Evolutionary conservation across 176 grass and related monocot species (phyloP).

Genomic region (Ensete glaucum): DNA sequence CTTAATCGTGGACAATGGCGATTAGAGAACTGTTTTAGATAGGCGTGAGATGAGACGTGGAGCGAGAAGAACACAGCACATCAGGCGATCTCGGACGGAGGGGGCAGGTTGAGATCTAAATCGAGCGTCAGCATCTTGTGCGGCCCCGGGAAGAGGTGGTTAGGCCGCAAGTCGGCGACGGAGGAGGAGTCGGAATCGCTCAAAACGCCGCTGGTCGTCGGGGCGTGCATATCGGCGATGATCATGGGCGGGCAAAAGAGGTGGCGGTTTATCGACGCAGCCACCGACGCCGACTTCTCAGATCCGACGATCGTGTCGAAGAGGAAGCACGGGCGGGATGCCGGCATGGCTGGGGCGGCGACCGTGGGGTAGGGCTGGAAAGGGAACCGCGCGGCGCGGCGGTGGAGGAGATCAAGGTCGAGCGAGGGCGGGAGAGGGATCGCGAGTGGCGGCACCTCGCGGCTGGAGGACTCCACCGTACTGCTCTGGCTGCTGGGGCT

Average conservation of each 20-base stretch:
- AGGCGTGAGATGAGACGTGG: neutral
- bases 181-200: conserved; percentile 87
- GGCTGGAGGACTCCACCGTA: conserved; percentile 60
- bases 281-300: conserved; percentile 16
- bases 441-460: conserved; percentile 42
- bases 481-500: conserved; percentile 76
- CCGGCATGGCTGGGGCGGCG: neutral
- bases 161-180: conserved; percentile 32
- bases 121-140: conserved; percentile 30
- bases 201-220: conserved; percentile 23
- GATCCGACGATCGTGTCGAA: conserved; percentile 26
- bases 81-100: conserved; percentile 33
- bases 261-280: neutral
- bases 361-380: conserved; percentile 34
- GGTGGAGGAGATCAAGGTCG: conserved; percentile 46
- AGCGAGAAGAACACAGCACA: neutral
- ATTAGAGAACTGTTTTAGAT: neutral
- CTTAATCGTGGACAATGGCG: neutral
- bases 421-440: conserved; percentile 32
- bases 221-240: neutral
- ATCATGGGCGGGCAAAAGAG: neutral
- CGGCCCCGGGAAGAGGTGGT: neutral
- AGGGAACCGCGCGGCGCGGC: conserved; percentile 30
- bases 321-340: conserved; percentile 39
- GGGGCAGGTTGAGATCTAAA: conserved; percentile 76